Conservation (phyloP, 2,329 filamentous ascomycete species). For the Sporothrix sp. region DNA sequence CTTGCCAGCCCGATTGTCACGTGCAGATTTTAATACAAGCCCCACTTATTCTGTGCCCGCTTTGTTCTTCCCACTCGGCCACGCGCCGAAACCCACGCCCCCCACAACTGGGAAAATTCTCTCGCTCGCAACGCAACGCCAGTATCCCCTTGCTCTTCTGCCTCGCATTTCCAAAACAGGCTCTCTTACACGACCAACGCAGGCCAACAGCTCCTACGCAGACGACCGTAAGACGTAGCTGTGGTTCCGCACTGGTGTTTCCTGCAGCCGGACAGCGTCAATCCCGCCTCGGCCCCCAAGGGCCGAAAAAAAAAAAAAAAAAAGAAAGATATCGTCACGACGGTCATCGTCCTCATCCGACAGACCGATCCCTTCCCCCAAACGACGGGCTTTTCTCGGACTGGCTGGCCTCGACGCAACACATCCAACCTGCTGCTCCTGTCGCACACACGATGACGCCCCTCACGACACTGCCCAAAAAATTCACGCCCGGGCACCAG, state of each 20-base stretch:
- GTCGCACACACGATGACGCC: conserved; percentile 15
- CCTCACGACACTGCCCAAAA: conserved; percentile 19
- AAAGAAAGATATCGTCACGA: neutral
- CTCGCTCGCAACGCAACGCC: neutral
- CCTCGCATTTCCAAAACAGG: neutral
- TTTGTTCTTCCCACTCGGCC: conserved; percentile 8
- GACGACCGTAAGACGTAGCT: neutral
- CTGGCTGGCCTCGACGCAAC: neutral
- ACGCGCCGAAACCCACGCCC: neutral
- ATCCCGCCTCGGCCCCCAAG: too few species aligned
- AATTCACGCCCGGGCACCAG: conserved; percentile 18
- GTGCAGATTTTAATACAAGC: too few species aligned
- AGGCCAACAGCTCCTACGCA: neutral
- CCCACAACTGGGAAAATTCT: conserved; percentile 6
- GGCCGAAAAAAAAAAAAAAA: neutral
- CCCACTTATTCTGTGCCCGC: neutral
- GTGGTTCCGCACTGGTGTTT: neutral
- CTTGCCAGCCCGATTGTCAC: neutral
- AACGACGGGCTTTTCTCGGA: neutral
- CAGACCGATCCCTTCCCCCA: too few species aligned
- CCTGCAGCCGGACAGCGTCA: neutral
- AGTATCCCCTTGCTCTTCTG: neutral
- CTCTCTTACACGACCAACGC: neutral
- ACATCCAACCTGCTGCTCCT: neutral
- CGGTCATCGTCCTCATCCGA: too few species aligned